Conservation (phyloP, 257 asterid genomes). For the Nicotiana paniculata region DNA sequence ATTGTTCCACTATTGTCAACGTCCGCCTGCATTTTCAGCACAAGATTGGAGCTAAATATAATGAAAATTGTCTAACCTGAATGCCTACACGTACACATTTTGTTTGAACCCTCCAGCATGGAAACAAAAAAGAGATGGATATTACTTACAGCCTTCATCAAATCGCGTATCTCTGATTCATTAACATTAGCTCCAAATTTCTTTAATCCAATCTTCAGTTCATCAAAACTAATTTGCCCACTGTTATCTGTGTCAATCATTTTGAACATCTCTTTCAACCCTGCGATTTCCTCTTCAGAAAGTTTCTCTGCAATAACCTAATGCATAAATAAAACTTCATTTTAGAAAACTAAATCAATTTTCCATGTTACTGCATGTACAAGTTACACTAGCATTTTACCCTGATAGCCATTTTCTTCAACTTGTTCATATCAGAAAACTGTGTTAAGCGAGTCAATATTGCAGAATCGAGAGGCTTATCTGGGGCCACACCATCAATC, state of each 20-base stretch:
- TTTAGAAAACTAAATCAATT: background rate
- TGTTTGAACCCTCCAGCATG: background rate
- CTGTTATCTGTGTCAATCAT: constrained; percentile 77
- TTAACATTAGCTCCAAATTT: constrained; percentile 75
- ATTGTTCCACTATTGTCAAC: constrained; percentile 83
- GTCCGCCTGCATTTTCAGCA: constrained; percentile 59
- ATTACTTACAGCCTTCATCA: constrained; percentile 81
- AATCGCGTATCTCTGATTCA: constrained; percentile 67
- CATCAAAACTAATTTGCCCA: constrained; percentile 81
- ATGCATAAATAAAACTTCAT: background rate
- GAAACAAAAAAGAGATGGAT: background rate
- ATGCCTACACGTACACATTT: too few relatives aligned
- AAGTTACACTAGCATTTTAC: constrained; percentile 6
- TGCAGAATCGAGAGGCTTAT: constrained; percentile 68
- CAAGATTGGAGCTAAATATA: background rate
- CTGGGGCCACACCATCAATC: constrained; percentile 55
- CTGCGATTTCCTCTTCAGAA: constrained; percentile 89
- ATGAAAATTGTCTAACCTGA: background rate
- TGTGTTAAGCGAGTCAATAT: constrained; percentile 58
- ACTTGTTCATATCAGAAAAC: constrained; percentile 62
- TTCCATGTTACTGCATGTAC: background rate
- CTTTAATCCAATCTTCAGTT: constrained; percentile 65
- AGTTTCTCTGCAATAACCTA: constrained; percentile 84
- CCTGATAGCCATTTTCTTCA: constrained; percentile 68
- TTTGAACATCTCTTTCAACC: constrained; percentile 74